Evolutionary conservation across 177 flowering plant genomes (phyloP), one percentile per base, ranked within the genome.

Genomic region (Telopea speciosissima): DNA sequence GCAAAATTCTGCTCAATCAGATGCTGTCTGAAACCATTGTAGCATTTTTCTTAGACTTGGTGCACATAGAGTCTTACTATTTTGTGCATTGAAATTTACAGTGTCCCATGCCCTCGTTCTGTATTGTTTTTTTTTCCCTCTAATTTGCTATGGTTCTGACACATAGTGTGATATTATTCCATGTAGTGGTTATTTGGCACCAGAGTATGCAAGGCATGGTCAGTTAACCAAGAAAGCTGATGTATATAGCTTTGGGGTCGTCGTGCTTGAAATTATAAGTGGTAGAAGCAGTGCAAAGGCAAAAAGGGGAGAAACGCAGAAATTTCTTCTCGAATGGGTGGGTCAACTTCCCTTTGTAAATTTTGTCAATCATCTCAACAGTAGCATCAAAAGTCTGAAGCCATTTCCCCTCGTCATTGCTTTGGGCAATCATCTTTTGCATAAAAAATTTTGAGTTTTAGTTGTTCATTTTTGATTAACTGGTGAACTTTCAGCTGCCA

Each of bases 181-280:
- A 31, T 81, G 76, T 87, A 92, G 98, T 24, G 98, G 98, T 70
- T 92, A 92, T 83, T 80, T 92, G 78, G 98, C 98, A 66, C 98
- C 98, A 61, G 98, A 92, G 70, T 92, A 92, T 76, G 93, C 85
- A 69, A 49, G 86, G 78, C 90, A 85, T 23, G 95, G 98, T 62
- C 89, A 89, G 71, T 73, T 92, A 67, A 92, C 98, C 9, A 68
- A 74, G 83, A 92, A 88, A 83, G 98, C 98, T 28, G 98, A 92
- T 70, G 85, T 92, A 5, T 92, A 88, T 76, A 89, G 98, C 80
- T 92, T 83, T 77, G 98, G 98, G 58, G 89, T 92, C 58, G 88
- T 92, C 52, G 40, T 83, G 8, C 88, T 92, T 66, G 98, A 92
- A 82, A 80, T 86, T 61, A 70, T 91, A 71, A 88, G 89, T 70